These are phyloP conservation scores for Nymphaea thermarum DNA, from an alignment of 164 flowering plant species.

Conservation along the genomic window DNA sequence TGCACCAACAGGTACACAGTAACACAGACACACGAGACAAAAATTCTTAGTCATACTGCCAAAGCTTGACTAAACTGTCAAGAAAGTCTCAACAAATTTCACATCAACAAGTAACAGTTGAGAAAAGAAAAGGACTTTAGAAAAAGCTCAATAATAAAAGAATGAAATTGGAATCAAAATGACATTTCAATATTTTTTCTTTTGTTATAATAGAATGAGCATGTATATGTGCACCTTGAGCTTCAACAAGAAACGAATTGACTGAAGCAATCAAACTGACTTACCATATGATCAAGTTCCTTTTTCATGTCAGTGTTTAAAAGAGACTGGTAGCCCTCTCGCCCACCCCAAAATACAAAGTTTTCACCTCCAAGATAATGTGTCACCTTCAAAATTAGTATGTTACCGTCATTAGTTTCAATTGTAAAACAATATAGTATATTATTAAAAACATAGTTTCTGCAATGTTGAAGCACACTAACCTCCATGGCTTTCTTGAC, in stretches of 20 bases:
- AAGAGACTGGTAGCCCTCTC: conserved; percentile 91
- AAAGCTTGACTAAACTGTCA: too few relatives aligned
- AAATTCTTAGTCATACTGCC: too few relatives aligned
- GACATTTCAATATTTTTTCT: too few relatives aligned
- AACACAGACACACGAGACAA: too few relatives aligned
- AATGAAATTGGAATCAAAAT: too few relatives aligned
- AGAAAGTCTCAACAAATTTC: too few relatives aligned
- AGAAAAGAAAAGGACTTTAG: neutral
- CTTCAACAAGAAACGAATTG: too few relatives aligned
- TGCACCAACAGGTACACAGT: too few relatives aligned
- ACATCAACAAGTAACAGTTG: too few relatives aligned
- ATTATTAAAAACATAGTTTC: neutral
- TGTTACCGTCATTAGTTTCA: neutral
- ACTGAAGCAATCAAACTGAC: neutral
- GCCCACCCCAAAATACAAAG: conserved; percentile 97
- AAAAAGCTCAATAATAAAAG: neutral
- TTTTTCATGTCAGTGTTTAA: conserved; percentile 95
- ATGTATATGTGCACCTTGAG: too few relatives aligned
- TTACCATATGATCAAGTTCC: conserved; percentile 89
- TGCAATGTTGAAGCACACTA: conserved; percentile 1
- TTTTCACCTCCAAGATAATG: conserved; percentile 96
- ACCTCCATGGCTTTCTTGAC: conserved; percentile 99
- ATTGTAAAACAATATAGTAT: too few relatives aligned
- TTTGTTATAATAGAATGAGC: too few relatives aligned
- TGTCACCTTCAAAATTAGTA: conserved; percentile 46